A percentile compares a stretch with the other conserved stretches of the same genome.
Evolutionary conservation across 2,329 filamentous ascomycete species (phyloP).

Genomic region (Trichophyton benhamiae): DNA sequence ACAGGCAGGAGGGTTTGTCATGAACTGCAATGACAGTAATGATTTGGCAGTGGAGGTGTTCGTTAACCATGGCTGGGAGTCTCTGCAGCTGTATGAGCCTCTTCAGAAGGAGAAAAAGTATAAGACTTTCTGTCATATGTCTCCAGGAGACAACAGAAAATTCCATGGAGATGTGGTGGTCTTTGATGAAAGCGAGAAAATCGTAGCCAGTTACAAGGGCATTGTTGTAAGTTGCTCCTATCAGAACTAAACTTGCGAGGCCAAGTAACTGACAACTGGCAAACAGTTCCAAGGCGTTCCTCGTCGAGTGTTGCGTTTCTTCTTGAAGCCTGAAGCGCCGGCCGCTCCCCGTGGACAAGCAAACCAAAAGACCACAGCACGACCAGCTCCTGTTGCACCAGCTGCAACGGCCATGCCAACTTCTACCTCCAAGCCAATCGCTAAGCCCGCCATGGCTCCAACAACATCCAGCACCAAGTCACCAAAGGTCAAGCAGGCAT

Average conservation of each 20-base stretch:
- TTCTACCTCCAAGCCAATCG: neutral
- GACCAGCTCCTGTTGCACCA: neutral
- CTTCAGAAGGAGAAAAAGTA: conserved; percentile 15
- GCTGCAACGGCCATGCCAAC: neutral
- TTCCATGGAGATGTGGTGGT: conserved; percentile 21
- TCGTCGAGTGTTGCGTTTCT: conserved; percentile 13
- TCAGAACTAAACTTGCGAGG: neutral
- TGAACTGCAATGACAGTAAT: conserved; percentile 24
- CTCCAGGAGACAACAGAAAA: conserved; percentile 18
- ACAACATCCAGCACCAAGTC: neutral
- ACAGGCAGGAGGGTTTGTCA: conserved; percentile 28
- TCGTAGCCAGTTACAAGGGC: conserved; percentile 22
- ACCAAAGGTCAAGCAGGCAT: neutral
- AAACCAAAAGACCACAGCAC: neutral
- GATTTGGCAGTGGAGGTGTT: conserved; percentile 21
- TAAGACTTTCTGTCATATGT: conserved; percentile 10
- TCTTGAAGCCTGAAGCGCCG: conserved; percentile 2
- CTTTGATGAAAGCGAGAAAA: conserved; percentile 19
- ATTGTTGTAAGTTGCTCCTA: conserved; percentile 7
- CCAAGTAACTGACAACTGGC: conserved; percentile 11
- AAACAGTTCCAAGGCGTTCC: conserved; percentile 16
- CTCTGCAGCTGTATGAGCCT: conserved; percentile 18
- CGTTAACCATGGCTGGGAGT: conserved; percentile 26
- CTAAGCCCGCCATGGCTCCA: neutral
- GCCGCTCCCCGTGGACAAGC: neutral